Conservation (phyloP, 352 stramenopile species). For the Phytophthora sojae region DNA sequence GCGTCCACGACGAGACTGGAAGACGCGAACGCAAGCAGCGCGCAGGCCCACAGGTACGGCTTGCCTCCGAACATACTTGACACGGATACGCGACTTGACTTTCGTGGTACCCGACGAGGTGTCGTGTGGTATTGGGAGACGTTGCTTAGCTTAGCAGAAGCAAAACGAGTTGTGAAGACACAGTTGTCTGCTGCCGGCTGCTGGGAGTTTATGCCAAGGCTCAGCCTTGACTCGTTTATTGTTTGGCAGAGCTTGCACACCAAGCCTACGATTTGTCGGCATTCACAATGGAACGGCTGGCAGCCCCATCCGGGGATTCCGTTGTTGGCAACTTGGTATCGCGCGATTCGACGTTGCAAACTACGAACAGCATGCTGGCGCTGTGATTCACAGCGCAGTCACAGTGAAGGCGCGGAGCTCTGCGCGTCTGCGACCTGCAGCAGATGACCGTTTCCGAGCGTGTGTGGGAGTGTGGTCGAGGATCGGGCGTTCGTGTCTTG, state of each 20-base stretch:
- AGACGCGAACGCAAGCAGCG: constrained; percentile 27
- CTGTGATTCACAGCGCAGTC: no score
- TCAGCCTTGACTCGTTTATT: not conserved
- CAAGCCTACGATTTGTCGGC: constrained; percentile 18
- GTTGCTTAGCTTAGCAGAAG: not conserved
- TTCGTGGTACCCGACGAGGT: constrained; percentile 1
- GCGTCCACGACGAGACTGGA: constrained; percentile 25
- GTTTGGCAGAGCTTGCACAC: constrained; percentile 5
- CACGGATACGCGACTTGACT: not conserved
- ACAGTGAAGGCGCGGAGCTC: no score
- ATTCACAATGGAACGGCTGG: constrained; percentile 13
- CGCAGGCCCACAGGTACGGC: constrained; percentile 32
- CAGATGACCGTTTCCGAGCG: no score
- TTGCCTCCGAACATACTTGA: constrained; percentile 34
- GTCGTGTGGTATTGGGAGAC: constrained; percentile 3
- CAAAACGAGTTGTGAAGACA: constrained; percentile 10
- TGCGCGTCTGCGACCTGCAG: no score
- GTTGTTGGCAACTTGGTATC: not conserved
- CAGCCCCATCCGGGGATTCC: constrained; percentile 18
- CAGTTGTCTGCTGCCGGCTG: not conserved
- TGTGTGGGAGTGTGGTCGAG: no score
- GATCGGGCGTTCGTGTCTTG: no score
- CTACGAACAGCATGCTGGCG: no score
- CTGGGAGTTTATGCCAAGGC: constrained; percentile 8
- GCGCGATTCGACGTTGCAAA: constrained; percentile 9